Evolutionary conservation across 2,329 filamentous ascomycete species (phyloP).

Genomic region (Aspergillus quadricinctus): DNA sequence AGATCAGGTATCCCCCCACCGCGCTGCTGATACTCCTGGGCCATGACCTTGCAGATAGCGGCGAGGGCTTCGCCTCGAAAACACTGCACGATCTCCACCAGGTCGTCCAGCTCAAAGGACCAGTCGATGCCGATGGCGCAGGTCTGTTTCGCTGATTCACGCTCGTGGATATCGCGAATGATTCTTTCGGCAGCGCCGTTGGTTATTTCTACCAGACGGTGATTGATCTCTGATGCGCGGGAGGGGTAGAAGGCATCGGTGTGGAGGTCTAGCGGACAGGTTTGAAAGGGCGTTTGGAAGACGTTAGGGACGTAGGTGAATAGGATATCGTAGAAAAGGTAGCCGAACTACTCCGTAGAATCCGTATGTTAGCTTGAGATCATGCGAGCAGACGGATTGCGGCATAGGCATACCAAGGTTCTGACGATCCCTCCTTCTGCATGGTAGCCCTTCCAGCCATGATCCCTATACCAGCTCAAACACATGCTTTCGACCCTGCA

Average conservation of each 20-base stretch:
- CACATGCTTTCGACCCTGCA: slow-evolving; percentile 95
- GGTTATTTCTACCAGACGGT: slow-evolving; percentile 76
- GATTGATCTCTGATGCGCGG: slow-evolving; percentile 84
- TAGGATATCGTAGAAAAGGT: slow-evolving; percentile 88
- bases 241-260: slow-evolving; percentile 88
- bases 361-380: background rate
- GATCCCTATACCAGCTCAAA: slow-evolving; percentile 72
- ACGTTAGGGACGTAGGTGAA: slow-evolving; percentile 94
- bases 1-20: slow-evolving; percentile 89
- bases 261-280: slow-evolving; percentile 85
- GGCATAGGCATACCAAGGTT: slow-evolving; percentile 57
- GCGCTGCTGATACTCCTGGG: slow-evolving; percentile 85
- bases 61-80: slow-evolving; percentile 78
- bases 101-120: slow-evolving; percentile 74
- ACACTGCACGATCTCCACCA: slow-evolving; percentile 72
- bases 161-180: slow-evolving; percentile 63
- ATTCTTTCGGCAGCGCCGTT: slow-evolving; percentile 72
- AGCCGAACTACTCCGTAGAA: slow-evolving; percentile 54
- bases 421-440: slow-evolving; percentile 85
- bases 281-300: slow-evolving; percentile 94
- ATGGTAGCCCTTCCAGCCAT: slow-evolving; percentile 94
- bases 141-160: slow-evolving; percentile 66
- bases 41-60: slow-evolving; percentile 85
- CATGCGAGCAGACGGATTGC: background rate
- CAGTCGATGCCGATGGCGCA: slow-evolving; percentile 91